phyloP scores from a whole-genome alignment of 2,329 filamentous ascomycete species.

The Pochonia chlamydosporia region DNA sequence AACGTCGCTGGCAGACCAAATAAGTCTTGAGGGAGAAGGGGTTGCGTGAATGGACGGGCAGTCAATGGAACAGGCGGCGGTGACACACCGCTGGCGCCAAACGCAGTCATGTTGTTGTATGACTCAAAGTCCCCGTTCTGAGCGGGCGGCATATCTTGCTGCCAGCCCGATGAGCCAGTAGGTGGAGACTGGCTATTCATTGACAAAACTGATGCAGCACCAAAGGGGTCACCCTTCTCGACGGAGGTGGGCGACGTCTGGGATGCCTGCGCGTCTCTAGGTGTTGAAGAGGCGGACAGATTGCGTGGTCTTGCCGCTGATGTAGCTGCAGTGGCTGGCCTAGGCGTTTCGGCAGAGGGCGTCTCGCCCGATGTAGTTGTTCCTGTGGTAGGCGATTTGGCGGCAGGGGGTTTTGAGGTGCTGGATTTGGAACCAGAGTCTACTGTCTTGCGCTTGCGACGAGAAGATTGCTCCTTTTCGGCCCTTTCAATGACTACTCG shows the following conservation, averaged over 20 bases:
- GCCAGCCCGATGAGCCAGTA: constrained; percentile 39
- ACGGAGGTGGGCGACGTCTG: constrained; percentile 22
- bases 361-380: not conserved
- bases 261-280: constrained; percentile 10
- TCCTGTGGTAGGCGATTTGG: not conserved
- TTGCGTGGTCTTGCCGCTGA: constrained; percentile 6
- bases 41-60: constrained; percentile 62
- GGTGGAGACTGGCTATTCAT: constrained; percentile 39
- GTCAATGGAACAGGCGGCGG: constrained; percentile 8
- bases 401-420: constrained; percentile 1
- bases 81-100: constrained; percentile 25
- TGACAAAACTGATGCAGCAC: constrained; percentile 14
- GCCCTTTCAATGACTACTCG: constrained; percentile 85
- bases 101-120: constrained; percentile 41
- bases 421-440: constrained; percentile 29
- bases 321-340: constrained; percentile 3
- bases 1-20: constrained; percentile 96
- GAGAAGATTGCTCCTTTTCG: constrained; percentile 74
- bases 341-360: constrained; percentile 5
- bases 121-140: constrained; percentile 35
- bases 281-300: constrained; percentile 2
- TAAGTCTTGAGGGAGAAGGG: constrained; percentile 84
- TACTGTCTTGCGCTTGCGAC: constrained; percentile 77
- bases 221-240: constrained; percentile 18
- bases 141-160: constrained; percentile 35